Evolutionary conservation across 192 early-diverging fungal species (phyloP), one percentile per base, ranked within the genome.

Genomic region (Backusella parvicylindrica): DNA sequence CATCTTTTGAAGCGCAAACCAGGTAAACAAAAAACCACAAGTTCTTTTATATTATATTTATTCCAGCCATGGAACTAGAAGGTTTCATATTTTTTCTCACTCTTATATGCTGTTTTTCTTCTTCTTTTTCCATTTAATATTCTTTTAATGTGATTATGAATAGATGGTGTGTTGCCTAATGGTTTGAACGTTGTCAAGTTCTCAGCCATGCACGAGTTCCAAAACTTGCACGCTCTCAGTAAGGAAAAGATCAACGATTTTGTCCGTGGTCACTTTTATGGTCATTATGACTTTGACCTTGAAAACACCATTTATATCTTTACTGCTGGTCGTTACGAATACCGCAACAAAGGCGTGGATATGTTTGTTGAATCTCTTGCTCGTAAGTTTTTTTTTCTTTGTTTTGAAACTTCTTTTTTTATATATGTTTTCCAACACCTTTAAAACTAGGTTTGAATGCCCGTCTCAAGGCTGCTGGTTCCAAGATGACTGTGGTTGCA

Each of bases 281-380:
- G 97, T 1, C 95, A 99, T 84, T 96, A 93, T 81, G 92, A 96
- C 83, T 98, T 98, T 85, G 95, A 97, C 79, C 86, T 99, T 28
- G 96, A 97, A 67, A 96, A 96, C 76, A 99, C 97, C 1, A 84
- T 99, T 31, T 99, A 99, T 84, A 95, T 98, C 77, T 99, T 99
- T 84, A 99, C 94, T 0, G 95, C 97, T 41, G 97, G 97, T n/a
- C 91, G 96, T 56, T 98, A 97, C 76, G 96, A 99, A 83, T 99
- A 92, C 84, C 90, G 96, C 70, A 99, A 99, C 86, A 99, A 99
- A 86, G 97, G 97, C 37, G 89, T 97, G n/a, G 97, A 99, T 83
- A 98, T 98, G 95, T 99, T 89, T 82, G 91, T 99, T 21, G 97
- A 99, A 80, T 87, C 93, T 2, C 85, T 99, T 73, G 92, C 90